Evolutionary conservation across 352 stramenopile species (phyloP), one percentile per base, ranked within the genome.

Genomic region (Phytophthora lateralis): DNA sequence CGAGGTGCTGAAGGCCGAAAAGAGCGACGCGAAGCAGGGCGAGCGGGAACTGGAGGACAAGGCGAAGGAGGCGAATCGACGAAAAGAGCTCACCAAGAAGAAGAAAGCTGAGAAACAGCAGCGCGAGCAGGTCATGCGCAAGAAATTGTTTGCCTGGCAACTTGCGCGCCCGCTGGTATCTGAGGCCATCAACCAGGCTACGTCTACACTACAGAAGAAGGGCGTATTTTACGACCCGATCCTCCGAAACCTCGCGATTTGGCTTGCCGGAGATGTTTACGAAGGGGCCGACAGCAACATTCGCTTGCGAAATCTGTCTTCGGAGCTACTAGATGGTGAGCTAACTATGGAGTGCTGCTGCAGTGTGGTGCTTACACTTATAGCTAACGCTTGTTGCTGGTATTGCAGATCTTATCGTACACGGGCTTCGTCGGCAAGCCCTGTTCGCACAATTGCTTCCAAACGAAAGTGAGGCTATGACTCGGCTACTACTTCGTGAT

Each of bases 181-280:
- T 11, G 48, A 82, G 32, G 69, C 69, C 3, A 68, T 89, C 0
- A 62, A 45, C 1, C 55, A 74, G 9, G 58, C 78, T 27, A 76
- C 52, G 1, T 37, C 26, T 0, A 69, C 56, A 18, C 54, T 93
- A 9, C 47, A 77, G 48, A 53, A 66, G 21, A 72, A 80, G 20
- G 82, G 82, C 27, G 78, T 91, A 4, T 93, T 89, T 43, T 90
- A 90, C 60, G 73, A 91, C 29, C 80, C 80, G 4, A 56, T 86
- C 32, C 71, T 82, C 10, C 77, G 72, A 21, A 73, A 86, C 11
- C 55, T 93, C 2, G 35, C 55, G 0, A 55, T 71, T 39, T 89
- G 78, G 81, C 66, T 90, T 7, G 37, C 56, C 0, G 42, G 38
- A 1, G 73, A 85, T 18, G 55, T 90, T 11, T 88, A 82, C 35